These are phyloP conservation scores for Lactarius sanguifluus DNA, from an alignment of 768 basidiomycete species.

Conservation along the genomic window DNA sequence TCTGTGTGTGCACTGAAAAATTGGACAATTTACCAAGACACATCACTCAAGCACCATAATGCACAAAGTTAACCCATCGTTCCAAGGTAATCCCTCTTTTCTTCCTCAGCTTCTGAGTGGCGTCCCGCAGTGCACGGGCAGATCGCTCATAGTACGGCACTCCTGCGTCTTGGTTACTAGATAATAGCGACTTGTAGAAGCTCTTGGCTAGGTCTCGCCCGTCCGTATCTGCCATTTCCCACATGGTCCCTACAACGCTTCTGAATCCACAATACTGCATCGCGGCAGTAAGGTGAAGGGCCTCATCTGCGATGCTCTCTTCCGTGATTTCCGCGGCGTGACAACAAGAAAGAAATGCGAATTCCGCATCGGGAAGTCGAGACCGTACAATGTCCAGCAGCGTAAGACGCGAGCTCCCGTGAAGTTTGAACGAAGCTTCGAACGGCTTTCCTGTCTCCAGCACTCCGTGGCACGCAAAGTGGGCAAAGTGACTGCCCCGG, in stretches of 20 bases:
- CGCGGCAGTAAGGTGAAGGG: slow-evolving; percentile 18
- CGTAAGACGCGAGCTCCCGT: not conserved
- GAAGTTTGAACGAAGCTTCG: slow-evolving; percentile 1
- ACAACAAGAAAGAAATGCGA: slow-evolving; percentile 19
- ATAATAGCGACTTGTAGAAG: slow-evolving; percentile 13
- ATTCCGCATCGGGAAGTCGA: slow-evolving; percentile 11
- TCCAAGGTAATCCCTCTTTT: not conserved
- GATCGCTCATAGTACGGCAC: not conserved
- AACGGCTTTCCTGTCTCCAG: slow-evolving; percentile 5
- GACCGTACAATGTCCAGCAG: slow-evolving; percentile 14
- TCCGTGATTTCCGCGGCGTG: slow-evolving; percentile 11
- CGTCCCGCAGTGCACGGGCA: not conserved
- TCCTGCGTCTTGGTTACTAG: not conserved
- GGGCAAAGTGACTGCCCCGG: not conserved
- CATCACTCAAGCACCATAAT: slow-evolving; percentile 7
- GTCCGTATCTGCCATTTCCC: slow-evolving; percentile 22
- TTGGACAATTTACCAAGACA: not conserved
- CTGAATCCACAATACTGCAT: slow-evolving; percentile 25
- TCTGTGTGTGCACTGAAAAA: not conserved
- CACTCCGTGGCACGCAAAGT: slow-evolving; percentile 17
- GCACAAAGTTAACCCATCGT: slow-evolving; percentile 20
- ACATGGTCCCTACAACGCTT: slow-evolving; percentile 23
- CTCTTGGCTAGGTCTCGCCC: slow-evolving; percentile 10
- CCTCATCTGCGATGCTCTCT: slow-evolving; percentile 10
- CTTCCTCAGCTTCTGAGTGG: slow-evolving; percentile 3